Evolutionary conservation across 768 basidiomycete species (phyloP).

Genomic region (Pleurotus tuber-regium): DNA sequence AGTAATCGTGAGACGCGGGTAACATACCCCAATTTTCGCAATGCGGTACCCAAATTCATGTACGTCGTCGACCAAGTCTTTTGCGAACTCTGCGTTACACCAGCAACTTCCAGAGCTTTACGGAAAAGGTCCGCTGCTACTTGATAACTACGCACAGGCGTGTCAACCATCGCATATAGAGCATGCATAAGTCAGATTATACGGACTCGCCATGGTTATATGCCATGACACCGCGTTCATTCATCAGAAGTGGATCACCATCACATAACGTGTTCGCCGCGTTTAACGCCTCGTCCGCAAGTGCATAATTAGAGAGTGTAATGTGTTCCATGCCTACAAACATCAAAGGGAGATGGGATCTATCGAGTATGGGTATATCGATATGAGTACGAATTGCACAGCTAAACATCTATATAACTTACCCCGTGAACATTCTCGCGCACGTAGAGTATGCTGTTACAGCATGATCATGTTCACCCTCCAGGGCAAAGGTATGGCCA

Average conservation of each 20-base stretch:
- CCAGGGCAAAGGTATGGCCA: conserved; percentile 94
- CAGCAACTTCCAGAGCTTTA: conserved; percentile 75
- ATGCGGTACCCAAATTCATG: conserved; percentile 89
- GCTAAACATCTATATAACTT: conserved; percentile 18
- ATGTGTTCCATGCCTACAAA: conserved; percentile 99
- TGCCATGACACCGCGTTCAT: conserved; percentile 92
- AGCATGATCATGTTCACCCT: conserved; percentile 98
- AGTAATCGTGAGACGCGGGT: neutral
- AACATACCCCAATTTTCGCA: conserved; percentile 73
- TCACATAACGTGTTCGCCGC: conserved; percentile 82
- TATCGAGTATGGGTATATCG: too few relatives aligned
- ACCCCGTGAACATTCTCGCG: conserved; percentile 94
- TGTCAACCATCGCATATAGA: conserved; percentile 1
- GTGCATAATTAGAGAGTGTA: conserved; percentile 71
- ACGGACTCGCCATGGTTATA: conserved; percentile 83
- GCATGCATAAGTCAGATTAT: neutral
- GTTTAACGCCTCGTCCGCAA: conserved; percentile 87
- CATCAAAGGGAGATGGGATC: conserved; percentile 92
- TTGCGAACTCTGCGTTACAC: conserved; percentile 82
- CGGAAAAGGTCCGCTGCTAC: conserved; percentile 70
- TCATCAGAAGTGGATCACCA: conserved; percentile 84
- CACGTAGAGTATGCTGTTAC: conserved; percentile 98
- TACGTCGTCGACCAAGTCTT: conserved; percentile 88
- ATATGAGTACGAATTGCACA: too few relatives aligned
- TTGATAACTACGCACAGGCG: conserved; percentile 53